Evolutionary conservation across 306 rosid species (phyloP).

Genomic region (Fragaria ananassa): DNA sequence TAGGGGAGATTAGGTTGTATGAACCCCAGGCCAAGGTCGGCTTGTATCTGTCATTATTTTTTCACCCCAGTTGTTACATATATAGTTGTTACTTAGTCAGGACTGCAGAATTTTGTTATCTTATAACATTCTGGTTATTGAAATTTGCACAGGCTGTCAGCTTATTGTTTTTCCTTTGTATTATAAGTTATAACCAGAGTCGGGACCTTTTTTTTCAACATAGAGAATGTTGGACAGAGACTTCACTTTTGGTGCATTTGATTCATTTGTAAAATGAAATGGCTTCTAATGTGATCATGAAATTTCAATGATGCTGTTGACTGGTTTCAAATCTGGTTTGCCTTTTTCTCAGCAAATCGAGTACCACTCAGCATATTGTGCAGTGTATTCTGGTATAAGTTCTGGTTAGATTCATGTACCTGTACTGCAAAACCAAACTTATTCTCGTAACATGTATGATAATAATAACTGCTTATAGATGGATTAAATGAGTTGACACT

Average conservation of each 20-base stretch:
- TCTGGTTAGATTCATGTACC: not conserved
- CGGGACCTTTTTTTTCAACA: conserved; percentile 9
- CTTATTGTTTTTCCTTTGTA: conserved; percentile 25
- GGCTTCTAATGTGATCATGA: not conserved
- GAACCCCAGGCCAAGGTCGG: conserved; percentile 60
- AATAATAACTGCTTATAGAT: too few species aligned
- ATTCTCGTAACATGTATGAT: not conserved
- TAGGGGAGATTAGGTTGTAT: conserved; percentile 61
- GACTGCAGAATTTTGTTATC: conserved; percentile 66
- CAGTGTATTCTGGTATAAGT: not conserved
- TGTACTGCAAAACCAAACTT: not conserved
- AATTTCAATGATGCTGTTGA: not conserved
- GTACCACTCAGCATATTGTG: not conserved
- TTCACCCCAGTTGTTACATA: conserved; percentile 52
- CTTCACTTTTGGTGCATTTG: conserved; percentile 13
- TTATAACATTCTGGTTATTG: conserved; percentile 64
- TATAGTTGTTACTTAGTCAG: conserved; percentile 69
- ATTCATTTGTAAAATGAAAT: conserved; percentile 17
- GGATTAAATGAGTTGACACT: not conserved
- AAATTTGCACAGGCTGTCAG: conserved; percentile 67
- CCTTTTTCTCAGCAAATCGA: not conserved
- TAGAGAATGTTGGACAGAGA: conserved; percentile 23
- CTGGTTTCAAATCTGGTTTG: not conserved
- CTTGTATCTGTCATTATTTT: conserved; percentile 38
- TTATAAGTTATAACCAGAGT: conserved; percentile 26